Percentiles rank a stretch among this genome's conserved stretches.
Evolutionary conservation across 2,329 filamentous ascomycete genomes (phyloP).

Genomic region (Zelopaecilomyces penicillatus): DNA sequence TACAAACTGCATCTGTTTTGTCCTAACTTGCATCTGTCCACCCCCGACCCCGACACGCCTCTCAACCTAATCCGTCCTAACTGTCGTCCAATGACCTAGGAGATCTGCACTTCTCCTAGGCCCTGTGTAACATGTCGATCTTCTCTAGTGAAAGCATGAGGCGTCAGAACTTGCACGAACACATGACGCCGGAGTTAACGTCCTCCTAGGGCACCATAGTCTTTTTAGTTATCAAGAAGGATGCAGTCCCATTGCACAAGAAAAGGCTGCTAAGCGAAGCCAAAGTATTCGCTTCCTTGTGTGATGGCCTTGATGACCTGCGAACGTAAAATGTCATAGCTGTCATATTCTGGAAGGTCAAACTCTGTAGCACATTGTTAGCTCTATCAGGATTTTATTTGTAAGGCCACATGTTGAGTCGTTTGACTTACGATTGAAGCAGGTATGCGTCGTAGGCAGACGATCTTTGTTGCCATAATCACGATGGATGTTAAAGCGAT

Average conservation of each 20-base stretch:
- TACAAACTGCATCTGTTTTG: slow-evolving; percentile 8
- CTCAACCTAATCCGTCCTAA: slow-evolving; percentile 5
- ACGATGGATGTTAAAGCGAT: slow-evolving; percentile 96
- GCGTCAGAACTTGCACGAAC: too few relatives aligned
- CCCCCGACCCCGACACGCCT: slow-evolving; percentile 7
- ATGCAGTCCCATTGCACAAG: slow-evolving; percentile 3
- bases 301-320: slow-evolving; percentile 94
- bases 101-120: slow-evolving; percentile 27
- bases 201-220: neutral
- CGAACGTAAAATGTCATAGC: slow-evolving; percentile 79
- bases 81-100: slow-evolving; percentile 5
- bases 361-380: slow-evolving; percentile 60
- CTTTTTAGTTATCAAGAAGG: neutral
- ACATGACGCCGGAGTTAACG: too few relatives aligned
- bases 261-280: slow-evolving; percentile 64
- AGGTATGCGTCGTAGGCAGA: slow-evolving; percentile 92
- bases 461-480: slow-evolving; percentile 96
- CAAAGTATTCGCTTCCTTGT: slow-evolving; percentile 94
- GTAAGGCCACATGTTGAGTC: neutral
- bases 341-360: slow-evolving; percentile 96
- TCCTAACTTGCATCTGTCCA: slow-evolving; percentile 10
- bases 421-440: slow-evolving; percentile 85
- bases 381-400: slow-evolving; percentile 15
- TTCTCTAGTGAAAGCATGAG: too few relatives aligned
- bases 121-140: neutral